Evolutionary conservation across 257 asterid species (phyloP).

Genomic region (Solanum virginianum): DNA sequence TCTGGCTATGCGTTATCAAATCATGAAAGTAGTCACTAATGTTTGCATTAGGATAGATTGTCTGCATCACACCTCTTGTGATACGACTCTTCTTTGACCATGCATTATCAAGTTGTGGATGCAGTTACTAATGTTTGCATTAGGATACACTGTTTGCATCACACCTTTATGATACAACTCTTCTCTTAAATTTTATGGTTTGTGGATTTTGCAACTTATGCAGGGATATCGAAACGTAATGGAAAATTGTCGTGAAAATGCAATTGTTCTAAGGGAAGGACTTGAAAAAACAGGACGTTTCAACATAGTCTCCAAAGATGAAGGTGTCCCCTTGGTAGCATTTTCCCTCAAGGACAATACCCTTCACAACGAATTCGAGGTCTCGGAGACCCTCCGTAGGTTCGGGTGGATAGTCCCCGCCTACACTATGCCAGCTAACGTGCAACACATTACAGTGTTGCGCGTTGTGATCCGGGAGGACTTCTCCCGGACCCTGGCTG

Average conservation of each 20-base stretch:
- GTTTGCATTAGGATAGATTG: too few relatives aligned
- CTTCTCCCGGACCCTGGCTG: slow-evolving; percentile 15
- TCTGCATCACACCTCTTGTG: too few relatives aligned
- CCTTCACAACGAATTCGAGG: slow-evolving; percentile 14
- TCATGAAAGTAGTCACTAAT: too few relatives aligned
- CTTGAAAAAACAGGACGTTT: slow-evolving; percentile 18
- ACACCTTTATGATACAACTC: too few relatives aligned
- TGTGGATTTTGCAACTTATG: too few relatives aligned
- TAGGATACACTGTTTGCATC: too few relatives aligned
- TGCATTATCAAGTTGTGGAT: too few relatives aligned
- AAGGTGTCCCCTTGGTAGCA: slow-evolving; percentile 24
- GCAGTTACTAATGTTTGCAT: too few relatives aligned
- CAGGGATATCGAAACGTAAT: slow-evolving; percentile 20
- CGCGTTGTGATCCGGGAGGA: slow-evolving; percentile 22
- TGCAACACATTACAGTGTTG: slow-evolving; percentile 18
- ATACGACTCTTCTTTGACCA: too few relatives aligned
- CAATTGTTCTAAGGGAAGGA: slow-evolving; percentile 14
- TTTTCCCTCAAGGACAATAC: slow-evolving; percentile 22
- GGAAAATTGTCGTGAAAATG: slow-evolving; percentile 24
- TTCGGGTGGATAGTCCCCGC: slow-evolving; percentile 26
- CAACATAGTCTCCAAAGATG: slow-evolving; percentile 18
- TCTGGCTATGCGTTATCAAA: too few relatives aligned
- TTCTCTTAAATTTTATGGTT: too few relatives aligned
- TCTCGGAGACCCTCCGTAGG: slow-evolving; percentile 14
- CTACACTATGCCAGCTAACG: slow-evolving; percentile 23